These are phyloP conservation scores for Beta lomatogona DNA, from an alignment of 179 eudicot species.

Conservation along the genomic window DNA sequence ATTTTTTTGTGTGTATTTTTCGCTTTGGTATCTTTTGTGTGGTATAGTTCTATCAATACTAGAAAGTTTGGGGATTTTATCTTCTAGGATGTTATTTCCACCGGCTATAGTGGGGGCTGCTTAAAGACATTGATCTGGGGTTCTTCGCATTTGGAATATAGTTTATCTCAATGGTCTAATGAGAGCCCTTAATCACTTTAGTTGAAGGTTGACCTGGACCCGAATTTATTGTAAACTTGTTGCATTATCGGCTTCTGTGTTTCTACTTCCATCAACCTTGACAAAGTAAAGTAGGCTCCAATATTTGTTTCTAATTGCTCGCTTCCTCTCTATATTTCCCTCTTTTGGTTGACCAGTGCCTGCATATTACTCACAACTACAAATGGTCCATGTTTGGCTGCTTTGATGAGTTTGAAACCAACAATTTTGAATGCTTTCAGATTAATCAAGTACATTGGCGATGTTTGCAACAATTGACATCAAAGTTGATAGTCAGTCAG, in stretches of 20 bases:
- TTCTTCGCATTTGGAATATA: neutral
- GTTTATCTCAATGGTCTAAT: neutral
- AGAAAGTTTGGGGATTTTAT: neutral
- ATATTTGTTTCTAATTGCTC: neutral
- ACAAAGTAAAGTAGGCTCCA: neutral
- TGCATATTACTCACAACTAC: neutral
- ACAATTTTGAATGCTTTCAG: neutral
- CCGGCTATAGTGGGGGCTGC: neutral
- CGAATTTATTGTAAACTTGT: too few species aligned
- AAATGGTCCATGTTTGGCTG: neutral
- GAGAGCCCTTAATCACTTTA: neutral
- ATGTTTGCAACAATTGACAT: neutral
- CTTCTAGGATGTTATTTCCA: neutral
- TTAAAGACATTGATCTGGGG: neutral
- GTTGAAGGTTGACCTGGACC: neutral
- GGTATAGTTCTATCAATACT: neutral
- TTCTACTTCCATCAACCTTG: neutral
- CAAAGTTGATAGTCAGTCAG: conserved; percentile 34
- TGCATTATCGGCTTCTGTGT: neutral
- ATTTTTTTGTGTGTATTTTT: neutral
- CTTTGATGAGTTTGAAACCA: neutral
- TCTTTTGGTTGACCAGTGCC: neutral
- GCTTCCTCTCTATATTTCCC: neutral
- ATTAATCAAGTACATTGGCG: neutral
- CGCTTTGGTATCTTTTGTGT: neutral